These are phyloP conservation scores for Cladorrhinum sp. DNA, from an alignment of 2,329 filamentous ascomycete species.

Conservation along the genomic window DNA sequence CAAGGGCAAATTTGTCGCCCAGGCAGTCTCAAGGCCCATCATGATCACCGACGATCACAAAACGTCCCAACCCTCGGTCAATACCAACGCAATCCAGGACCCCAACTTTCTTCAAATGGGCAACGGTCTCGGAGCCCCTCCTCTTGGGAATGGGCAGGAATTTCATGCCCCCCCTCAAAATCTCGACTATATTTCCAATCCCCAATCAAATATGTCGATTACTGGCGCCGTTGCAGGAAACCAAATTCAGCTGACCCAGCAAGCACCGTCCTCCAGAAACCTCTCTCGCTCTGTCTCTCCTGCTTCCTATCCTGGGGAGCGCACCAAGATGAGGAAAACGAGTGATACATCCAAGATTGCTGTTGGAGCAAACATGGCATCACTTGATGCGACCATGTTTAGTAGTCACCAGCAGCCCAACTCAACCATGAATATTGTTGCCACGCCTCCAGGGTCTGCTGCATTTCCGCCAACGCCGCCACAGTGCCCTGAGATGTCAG, in stretches of 20 bases:
- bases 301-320: slow-evolving; percentile 59
- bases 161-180: not conserved
- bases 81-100: slow-evolving; percentile 4
- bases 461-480: slow-evolving; percentile 51
- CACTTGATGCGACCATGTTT: slow-evolving; percentile 60
- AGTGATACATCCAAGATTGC: slow-evolving; percentile 70
- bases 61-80: slow-evolving; percentile 48
- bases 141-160: not conserved
- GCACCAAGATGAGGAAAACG: slow-evolving; percentile 78
- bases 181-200: not conserved
- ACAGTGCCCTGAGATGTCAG: slow-evolving; percentile 18
- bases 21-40: slow-evolving; percentile 81
- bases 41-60: slow-evolving; percentile 99
- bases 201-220: not conserved
- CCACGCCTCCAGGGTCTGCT: slow-evolving; percentile 44
- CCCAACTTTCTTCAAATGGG: slow-evolving; percentile 1
- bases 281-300: slow-evolving; percentile 72
- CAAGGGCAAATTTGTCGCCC: slow-evolving; percentile 71
- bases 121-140: not conserved
- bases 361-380: slow-evolving; percentile 75
- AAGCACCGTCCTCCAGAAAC: slow-evolving; percentile 11
- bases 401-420: slow-evolving; percentile 35
- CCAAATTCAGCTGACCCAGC: slow-evolving; percentile 7
- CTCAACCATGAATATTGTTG: slow-evolving; percentile 28
- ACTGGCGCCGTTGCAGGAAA: slow-evolving; percentile 5